These are phyloP conservation scores for Isabelozyma gotoi DNA, from an alignment of 805 yeast genomes.

Conservation along the genomic window DNA sequence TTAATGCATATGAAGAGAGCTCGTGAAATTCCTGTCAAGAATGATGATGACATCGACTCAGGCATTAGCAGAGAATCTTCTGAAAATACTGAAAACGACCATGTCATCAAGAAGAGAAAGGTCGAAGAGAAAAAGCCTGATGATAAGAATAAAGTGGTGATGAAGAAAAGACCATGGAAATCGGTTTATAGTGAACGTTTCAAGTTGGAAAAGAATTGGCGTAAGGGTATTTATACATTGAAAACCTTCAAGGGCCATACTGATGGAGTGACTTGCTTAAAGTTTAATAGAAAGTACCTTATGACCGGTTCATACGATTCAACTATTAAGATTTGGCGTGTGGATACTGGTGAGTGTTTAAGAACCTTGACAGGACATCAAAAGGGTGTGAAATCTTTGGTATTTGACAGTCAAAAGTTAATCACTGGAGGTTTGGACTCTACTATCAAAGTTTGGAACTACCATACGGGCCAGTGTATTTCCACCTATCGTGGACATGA, in stretches of 20 bases:
- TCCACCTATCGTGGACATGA: conserved; percentile 93
- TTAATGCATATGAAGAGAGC: conserved; percentile 84
- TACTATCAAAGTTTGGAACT: conserved; percentile 94
- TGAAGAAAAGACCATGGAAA: conserved; percentile 81
- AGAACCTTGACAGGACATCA: conserved; percentile 85
- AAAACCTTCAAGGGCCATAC: conserved; percentile 76
- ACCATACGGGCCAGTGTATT: conserved; percentile 89
- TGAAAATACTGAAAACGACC: not conserved
- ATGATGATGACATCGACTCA: conserved; percentile 10
- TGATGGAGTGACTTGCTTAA: conserved; percentile 86
- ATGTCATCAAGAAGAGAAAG: conserved; percentile 9
- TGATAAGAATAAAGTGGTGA: conserved; percentile 4
- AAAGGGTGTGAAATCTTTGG: conserved; percentile 81
- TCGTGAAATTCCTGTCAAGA: conserved; percentile 37
- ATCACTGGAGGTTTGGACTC: conserved; percentile 91
- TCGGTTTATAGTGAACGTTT: conserved; percentile 89
- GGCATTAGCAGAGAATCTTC: conserved; percentile 18
- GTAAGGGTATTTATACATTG: conserved; percentile 70
- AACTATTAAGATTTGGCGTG: conserved; percentile 90
- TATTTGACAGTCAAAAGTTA: conserved; percentile 83
- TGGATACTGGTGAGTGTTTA: conserved; percentile 72
- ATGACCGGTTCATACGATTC: conserved; percentile 94
- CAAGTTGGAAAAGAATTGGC: conserved; percentile 92
- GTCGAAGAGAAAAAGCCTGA: conserved; percentile 10
- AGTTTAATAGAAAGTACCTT: conserved; percentile 70